These are phyloP conservation scores for Fusarium napiforme DNA, from an alignment of 2,329 filamentous ascomycete species.

Conservation along the genomic window DNA sequence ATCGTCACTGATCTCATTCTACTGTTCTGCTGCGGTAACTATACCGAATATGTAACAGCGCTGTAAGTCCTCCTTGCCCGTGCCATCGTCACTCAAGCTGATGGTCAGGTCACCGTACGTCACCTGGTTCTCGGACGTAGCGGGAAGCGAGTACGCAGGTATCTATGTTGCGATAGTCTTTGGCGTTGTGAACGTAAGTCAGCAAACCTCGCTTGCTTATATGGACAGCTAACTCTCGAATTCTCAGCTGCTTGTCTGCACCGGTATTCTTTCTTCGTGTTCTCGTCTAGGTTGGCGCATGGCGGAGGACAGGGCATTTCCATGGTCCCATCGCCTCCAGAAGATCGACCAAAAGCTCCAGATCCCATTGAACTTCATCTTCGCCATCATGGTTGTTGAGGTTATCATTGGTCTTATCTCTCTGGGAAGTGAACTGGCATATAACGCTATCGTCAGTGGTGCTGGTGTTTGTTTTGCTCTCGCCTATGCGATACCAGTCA, in stretches of 20 bases:
- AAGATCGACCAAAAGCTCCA: neutral
- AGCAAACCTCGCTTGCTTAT: too few species aligned
- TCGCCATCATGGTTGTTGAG: neutral
- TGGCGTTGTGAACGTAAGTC: slow-evolving; percentile 7
- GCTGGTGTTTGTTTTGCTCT: slow-evolving; percentile 1
- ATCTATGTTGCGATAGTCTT: slow-evolving; percentile 12
- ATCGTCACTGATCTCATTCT: slow-evolving; percentile 8
- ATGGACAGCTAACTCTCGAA: neutral
- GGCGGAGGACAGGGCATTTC: slow-evolving; percentile 20
- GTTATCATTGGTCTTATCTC: slow-evolving; percentile 13
- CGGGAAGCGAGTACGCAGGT: neutral
- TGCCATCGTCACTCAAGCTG: neutral
- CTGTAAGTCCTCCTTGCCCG: neutral
- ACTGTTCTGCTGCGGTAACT: slow-evolving; percentile 12
- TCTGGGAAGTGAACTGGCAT: slow-evolving; percentile 11
- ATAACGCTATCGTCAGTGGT: slow-evolving; percentile 19
- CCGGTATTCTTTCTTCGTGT: slow-evolving; percentile 1
- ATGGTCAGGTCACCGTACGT: slow-evolving; percentile 1
- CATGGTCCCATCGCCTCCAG: slow-evolving; percentile 1
- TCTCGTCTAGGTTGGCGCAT: slow-evolving; percentile 25
- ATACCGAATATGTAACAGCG: neutral
- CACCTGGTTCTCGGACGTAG: slow-evolving; percentile 16
- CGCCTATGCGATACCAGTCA: slow-evolving; percentile 12
- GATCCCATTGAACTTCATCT: slow-evolving; percentile 10
- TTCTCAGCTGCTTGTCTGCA: slow-evolving; percentile 4